Base-by-base conservation (phyloP, 2,329 filamentous ascomycete species). In the Colletotrichum tropicale region DNA sequence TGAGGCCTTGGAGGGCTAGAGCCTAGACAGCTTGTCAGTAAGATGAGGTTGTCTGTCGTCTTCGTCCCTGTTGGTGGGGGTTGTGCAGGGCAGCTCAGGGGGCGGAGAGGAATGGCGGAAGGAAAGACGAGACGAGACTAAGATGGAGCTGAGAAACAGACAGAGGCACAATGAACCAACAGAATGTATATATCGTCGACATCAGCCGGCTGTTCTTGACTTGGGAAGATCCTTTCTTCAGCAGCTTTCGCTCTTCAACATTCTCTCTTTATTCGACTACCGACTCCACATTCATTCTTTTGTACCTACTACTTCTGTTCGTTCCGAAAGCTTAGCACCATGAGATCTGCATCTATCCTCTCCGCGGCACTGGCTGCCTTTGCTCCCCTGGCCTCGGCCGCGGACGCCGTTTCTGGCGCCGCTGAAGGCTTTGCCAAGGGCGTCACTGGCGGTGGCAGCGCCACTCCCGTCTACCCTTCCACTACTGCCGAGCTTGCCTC, bases 381-480 rank as follows among this genome's bases (percentile, higher is more conserved):
- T 7, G 32, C 43, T n/a, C 69, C 69, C 48, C 64, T 77, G 43
- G 74, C 70, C 26, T 70, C 69, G n/a, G 70, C 76, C 16, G 76
- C 76, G 10, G 76, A 75, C 30, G 74, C 83, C 52, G 84, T 86
- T 32, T 80, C 80, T 26, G 85, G 85, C 65, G 76, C 83, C n/a
- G 83, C 86, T 16, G 83, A 87, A 76, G 86, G 86, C 9, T 87
- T 88, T 77, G 85, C 84, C 65, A 83, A 84, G 74, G 89, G 90
- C 65, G 89, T 91, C 32, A 93, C 92, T 21, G 92, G 92, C 48
- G 92, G 92, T 80, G 91, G 91, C 69, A 86, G 79, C 75, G 91
- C 89, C 26, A 83, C 86, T 10, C 82, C 89, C 32, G 89, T 89
- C 21, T 89, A 90, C 78, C 91, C 91, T 15, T 85, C 81, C 21